Evolutionary conservation across 441 rosid species (phyloP).

Genomic region (Gossypium trilobum): DNA sequence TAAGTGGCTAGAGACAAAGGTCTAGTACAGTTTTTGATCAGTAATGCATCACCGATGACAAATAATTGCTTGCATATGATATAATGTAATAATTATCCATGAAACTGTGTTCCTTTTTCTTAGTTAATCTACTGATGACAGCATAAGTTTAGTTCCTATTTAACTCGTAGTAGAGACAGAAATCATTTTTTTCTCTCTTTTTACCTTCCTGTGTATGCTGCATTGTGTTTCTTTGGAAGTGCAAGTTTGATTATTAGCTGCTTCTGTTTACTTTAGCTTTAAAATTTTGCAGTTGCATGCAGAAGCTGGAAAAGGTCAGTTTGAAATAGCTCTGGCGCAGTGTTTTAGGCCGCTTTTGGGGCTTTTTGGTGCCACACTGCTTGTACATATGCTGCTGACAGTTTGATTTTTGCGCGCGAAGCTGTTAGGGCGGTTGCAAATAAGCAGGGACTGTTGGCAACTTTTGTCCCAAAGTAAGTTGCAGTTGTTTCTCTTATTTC

Average conservation of each 20-base stretch:
- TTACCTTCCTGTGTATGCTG: background rate
- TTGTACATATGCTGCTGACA: conserved; percentile 59
- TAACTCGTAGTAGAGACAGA: background rate
- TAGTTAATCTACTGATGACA: background rate
- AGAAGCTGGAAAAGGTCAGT: conserved; percentile 91
- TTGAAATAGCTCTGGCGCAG: conserved; percentile 67
- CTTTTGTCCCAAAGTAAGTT: conserved; percentile 86
- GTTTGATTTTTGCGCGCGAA: conserved; percentile 73
- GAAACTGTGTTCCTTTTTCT: background rate
- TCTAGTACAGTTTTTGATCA: background rate
- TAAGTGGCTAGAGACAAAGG: background rate
- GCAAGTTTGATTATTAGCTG: background rate
- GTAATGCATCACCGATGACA: background rate
- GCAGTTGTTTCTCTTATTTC: background rate
- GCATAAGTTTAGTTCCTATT: background rate
- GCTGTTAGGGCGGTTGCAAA: conserved; percentile 64
- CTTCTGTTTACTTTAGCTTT: conserved; percentile 7
- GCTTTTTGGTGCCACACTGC: no score
- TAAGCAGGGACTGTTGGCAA: conserved; percentile 73
- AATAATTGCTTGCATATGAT: background rate
- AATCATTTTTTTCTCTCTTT: background rate
- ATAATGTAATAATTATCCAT: background rate
- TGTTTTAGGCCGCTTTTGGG: no score
- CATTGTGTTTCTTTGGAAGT: background rate
- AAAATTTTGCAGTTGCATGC: conserved; percentile 50